Percentiles rank a stretch among this genome's conserved stretches.
Evolutionary conservation across 2,329 filamentous ascomycete species (phyloP).

Genomic region (Aspergillus ustus): DNA sequence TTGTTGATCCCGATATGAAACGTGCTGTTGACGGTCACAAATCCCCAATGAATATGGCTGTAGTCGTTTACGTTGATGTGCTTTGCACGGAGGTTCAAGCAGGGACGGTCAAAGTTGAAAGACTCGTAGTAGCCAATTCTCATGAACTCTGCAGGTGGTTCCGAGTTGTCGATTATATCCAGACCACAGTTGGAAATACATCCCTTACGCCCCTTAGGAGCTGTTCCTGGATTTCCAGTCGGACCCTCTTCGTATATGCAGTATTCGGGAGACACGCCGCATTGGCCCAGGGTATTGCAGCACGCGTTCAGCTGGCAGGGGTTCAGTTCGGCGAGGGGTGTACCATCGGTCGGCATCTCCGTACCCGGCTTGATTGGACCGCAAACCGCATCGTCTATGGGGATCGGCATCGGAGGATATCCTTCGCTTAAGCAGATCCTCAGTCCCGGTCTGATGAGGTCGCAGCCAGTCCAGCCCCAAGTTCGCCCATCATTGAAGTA

Average conservation of each 20-base stretch:
- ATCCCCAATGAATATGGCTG: conserved; percentile 46
- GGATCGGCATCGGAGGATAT: conserved; percentile 46
- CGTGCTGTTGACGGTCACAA: conserved; percentile 38
- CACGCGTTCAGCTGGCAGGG: conserved; percentile 52
- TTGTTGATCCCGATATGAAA: conserved; percentile 36
- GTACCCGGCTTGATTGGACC: conserved; percentile 52
- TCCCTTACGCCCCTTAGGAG: conserved; percentile 38
- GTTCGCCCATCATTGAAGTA: conserved; percentile 42
- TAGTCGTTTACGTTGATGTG: conserved; percentile 28
- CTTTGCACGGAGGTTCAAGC: conserved; percentile 33
- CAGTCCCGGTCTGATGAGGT: conserved; percentile 32
- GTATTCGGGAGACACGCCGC: conserved; percentile 52
- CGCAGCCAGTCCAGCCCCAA: conserved; percentile 53
- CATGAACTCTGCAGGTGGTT: conserved; percentile 24
- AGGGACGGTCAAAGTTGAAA: conserved; percentile 36
- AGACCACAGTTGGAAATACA: conserved; percentile 51
- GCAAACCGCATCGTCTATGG: conserved; percentile 46
- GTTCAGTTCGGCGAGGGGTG: conserved; percentile 46
- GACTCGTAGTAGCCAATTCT: conserved; percentile 41
- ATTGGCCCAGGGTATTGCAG: conserved; percentile 53
- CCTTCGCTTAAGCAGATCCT: conserved; percentile 50
- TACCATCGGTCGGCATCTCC: conserved; percentile 33
- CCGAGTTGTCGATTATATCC: conserved; percentile 36
- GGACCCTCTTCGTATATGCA: conserved; percentile 37
- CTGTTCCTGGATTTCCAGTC: conserved; percentile 46